Conservation (phyloP, 1,139 yeast genomes). For the Protomyces macrosporus region DNA sequence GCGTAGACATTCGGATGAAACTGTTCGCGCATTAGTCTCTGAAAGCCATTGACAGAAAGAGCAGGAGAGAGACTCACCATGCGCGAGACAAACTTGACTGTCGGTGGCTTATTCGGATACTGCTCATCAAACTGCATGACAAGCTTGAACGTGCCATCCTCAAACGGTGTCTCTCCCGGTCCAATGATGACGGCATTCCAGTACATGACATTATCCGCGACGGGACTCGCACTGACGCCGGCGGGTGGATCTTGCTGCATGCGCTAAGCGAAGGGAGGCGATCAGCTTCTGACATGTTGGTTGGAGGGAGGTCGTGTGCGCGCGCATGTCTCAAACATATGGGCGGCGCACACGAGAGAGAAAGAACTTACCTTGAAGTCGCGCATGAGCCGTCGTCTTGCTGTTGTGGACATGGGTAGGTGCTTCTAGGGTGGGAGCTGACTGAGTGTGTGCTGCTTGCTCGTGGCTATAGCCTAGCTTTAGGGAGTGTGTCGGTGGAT, state of each 20-base stretch:
- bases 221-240: conserved; percentile 95
- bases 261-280: conserved; percentile 45
- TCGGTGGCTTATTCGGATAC: conserved; percentile 95
- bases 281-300: neutral
- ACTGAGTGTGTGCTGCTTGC: neutral
- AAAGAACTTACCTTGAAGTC: conserved; percentile 69
- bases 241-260: conserved; percentile 98
- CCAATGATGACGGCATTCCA: conserved; percentile 98
- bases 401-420: conserved; percentile 98
- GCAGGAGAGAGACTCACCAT: conserved; percentile 46
- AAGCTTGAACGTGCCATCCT: conserved; percentile 92
- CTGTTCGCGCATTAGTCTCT: conserved; percentile 1
- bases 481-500: neutral
- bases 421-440: neutral
- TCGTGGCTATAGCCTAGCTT: neutral
- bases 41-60: neutral
- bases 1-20: conserved; percentile 98
- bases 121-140: conserved; percentile 90
- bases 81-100: conserved; percentile 80
- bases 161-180: conserved; percentile 95
- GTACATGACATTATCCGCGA: conserved; percentile 93
- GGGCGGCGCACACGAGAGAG: neutral
- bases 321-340: neutral
- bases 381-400: conserved; percentile 96
- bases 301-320: neutral